These are phyloP conservation scores for Gossypium thurberi DNA, from an alignment of 345 rosid genomes.

Conservation along the genomic window DNA sequence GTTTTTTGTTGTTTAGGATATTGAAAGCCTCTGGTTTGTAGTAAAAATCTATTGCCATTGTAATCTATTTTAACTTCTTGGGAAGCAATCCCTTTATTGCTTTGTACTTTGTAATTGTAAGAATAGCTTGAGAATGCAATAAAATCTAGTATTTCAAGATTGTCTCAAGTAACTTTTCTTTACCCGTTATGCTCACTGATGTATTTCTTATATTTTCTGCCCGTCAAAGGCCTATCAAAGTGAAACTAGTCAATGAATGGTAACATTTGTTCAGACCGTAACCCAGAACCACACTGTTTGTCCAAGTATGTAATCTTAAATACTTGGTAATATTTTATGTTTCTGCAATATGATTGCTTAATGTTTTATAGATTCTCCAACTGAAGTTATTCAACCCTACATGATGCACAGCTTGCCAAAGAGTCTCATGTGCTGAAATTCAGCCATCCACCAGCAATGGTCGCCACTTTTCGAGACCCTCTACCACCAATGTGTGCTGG, in stretches of 20 bases:
- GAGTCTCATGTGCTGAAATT: neutral
- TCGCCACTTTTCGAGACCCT: neutral
- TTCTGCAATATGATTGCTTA: too few species aligned
- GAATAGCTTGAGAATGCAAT: constrained; percentile 15
- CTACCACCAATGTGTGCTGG: neutral
- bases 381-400: neutral
- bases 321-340: too few species aligned
- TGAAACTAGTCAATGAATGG: neutral
- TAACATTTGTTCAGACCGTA: too few species aligned
- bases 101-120: constrained; percentile 21
- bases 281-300: too few species aligned
- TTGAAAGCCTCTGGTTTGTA: constrained; percentile 42
- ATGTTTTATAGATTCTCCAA: neutral
- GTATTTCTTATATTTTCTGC: neutral
- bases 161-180: neutral
- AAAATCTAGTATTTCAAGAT: constrained; percentile 8
- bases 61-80: constrained; percentile 10
- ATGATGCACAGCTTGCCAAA: neutral
- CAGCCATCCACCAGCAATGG: neutral
- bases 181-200: neutral
- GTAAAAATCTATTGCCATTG: constrained; percentile 6
- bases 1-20: constrained; percentile 19
- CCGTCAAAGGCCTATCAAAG: neutral
- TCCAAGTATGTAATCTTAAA: too few species aligned
- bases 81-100: constrained; percentile 25